Conservation (phyloP, 2,329 filamentous ascomycete species). For the Gaeumannomyces tritici region DNA sequence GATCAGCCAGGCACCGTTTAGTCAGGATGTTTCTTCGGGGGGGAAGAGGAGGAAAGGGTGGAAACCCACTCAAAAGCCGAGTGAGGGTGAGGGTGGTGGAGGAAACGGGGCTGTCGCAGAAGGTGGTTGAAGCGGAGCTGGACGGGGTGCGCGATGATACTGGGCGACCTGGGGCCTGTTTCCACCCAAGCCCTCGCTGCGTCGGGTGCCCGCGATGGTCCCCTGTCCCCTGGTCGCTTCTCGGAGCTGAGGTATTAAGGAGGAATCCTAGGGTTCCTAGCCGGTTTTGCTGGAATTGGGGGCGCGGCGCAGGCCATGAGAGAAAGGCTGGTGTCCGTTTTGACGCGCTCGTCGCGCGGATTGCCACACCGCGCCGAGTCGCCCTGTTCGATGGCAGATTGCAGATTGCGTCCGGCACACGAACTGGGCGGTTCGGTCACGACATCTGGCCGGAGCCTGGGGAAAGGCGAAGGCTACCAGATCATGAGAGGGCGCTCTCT, state of each 20-base stretch:
- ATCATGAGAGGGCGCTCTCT: not conserved
- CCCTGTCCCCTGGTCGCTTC: not conserved
- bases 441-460: too few relatives aligned
- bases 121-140: not conserved
- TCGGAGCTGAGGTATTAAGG: not conserved
- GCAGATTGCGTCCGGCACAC: not conserved
- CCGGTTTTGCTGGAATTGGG: not conserved
- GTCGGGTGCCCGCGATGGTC: not conserved
- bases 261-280: not conserved
- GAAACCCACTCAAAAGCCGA: not conserved
- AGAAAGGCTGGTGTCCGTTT: not conserved
- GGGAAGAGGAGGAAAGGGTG: not conserved
- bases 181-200: not conserved
- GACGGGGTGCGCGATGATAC: not conserved
- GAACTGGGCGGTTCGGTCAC: not conserved
- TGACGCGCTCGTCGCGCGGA: not conserved
- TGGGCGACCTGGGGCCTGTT: not conserved
- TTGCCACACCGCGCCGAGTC: not conserved
- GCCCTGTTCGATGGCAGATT: not conserved
- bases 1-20: not conserved
- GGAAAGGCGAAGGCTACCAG: not conserved
- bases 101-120: not conserved
- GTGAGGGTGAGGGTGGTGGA: not conserved
- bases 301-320: not conserved
- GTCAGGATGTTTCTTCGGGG: not conserved